A percentile compares a stretch with the other conserved stretches of the same genome.
phyloP scores from a whole-genome alignment of 2,329 filamentous ascomycete species.

The Colletotrichum abscissum region DNA sequence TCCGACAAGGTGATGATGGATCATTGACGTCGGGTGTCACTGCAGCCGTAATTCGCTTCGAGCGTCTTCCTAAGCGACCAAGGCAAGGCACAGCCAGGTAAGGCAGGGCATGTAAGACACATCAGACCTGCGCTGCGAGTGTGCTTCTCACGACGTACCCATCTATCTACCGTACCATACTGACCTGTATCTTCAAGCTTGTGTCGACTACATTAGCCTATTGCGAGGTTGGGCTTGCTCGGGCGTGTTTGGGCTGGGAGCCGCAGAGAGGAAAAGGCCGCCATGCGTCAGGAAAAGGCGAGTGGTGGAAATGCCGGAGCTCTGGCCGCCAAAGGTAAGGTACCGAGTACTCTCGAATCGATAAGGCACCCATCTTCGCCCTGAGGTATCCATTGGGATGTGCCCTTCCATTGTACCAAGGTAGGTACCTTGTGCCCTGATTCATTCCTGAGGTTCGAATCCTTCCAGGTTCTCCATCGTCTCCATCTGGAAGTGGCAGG shows the following conservation, averaged over 20 bases:
- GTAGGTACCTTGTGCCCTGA: background rate
- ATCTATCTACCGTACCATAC: too few relatives aligned
- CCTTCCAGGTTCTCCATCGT: background rate
- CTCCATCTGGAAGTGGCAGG: background rate
- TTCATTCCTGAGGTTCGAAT: background rate
- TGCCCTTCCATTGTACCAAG: too few relatives aligned
- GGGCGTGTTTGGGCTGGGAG: slow-evolving; percentile 15
- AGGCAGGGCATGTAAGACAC: background rate
- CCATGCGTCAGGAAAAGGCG: slow-evolving; percentile 1
- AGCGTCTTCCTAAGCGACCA: background rate
- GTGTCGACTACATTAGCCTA: slow-evolving; percentile 24
- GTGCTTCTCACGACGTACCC: too few relatives aligned
- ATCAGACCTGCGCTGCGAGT: background rate
- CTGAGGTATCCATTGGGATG: too few relatives aligned
- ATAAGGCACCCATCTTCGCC: background rate
- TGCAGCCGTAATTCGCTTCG: slow-evolving; percentile 8
- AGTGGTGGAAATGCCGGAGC: slow-evolving; percentile 3
- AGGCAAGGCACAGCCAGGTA: background rate
- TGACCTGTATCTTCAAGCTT: background rate
- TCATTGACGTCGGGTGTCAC: slow-evolving; percentile 1
- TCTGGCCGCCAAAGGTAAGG: background rate
- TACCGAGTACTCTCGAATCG: background rate
- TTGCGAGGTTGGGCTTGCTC: slow-evolving; percentile 26
- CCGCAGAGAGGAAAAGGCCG: background rate
- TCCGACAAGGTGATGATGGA: background rate